Conservation (phyloP, 805 yeast genomes). For the Starmerella cellae region DNA sequence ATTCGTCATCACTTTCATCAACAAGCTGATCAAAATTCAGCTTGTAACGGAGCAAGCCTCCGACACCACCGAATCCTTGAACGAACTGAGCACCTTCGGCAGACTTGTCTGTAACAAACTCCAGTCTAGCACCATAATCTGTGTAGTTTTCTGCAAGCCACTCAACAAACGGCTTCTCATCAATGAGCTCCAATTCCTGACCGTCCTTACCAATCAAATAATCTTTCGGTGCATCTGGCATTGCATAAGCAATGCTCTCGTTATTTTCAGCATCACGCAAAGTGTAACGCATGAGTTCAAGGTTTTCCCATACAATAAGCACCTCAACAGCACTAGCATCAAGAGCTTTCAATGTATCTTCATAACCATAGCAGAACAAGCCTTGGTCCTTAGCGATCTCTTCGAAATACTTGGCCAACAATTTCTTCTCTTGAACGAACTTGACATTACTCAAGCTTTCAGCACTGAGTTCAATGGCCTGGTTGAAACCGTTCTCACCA, state of each 20-base stretch:
- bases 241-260: conserved; percentile 57
- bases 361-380: conserved; percentile 93
- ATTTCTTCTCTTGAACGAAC: conserved; percentile 95
- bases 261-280: conserved; percentile 72
- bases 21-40: conserved; percentile 92
- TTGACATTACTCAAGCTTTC: conserved; percentile 95
- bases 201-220: conserved; percentile 81
- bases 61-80: conserved; percentile 97
- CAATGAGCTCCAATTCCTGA: conserved; percentile 76
- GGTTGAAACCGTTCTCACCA: conserved; percentile 98
- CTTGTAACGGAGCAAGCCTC: conserved; percentile 90
- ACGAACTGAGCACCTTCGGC: conserved; percentile 98
- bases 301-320: conserved; percentile 82
- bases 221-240: conserved; percentile 59
- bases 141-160: conserved; percentile 97
- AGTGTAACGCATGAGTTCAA: conserved; percentile 71
- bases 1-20: conserved; percentile 81
- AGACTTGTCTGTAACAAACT: conserved; percentile 91
- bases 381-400: conserved; percentile 97
- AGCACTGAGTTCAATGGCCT: conserved; percentile 94
- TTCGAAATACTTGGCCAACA: conserved; percentile 82
- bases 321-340: conserved; percentile 94
- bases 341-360: conserved; percentile 88
- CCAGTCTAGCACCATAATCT: conserved; percentile 86
- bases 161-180: conserved; percentile 77